Evolutionary conservation across 1,284 basidiomycete genomes (phyloP), one percentile per base, ranked within the genome.

Genomic region (Pseudozyma hubeiensis): DNA sequence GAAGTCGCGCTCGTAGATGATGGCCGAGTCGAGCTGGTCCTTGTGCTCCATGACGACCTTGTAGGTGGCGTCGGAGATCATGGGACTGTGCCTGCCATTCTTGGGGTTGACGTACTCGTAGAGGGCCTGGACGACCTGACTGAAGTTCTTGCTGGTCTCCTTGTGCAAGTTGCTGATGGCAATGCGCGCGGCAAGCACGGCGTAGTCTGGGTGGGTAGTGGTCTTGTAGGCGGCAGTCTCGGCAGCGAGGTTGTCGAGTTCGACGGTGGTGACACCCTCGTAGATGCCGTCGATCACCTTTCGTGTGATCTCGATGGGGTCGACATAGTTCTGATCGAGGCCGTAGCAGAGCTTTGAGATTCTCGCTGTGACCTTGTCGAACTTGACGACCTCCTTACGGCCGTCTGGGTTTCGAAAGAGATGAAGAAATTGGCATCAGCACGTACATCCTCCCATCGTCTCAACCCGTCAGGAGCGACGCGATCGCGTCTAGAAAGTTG

Each of bases 91-190:
- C 53, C 73, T 73, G 86, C 64, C 88, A 77, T 96, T 99, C 89
- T 97, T 98, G 57, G 97, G 97, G 86, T 99, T 98, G 71, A 97
- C 93, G 88, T 96, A 98, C 58, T 90, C 88, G 85, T 97, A 94
- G 53, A 99, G 87, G 84, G 97, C 94, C 75, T 90, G 89, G 81
- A 99, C 89, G 72, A 98, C 95, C 76, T 91, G 89, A 14, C 93
- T 94, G 85, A 99, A 99, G 79, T 87, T 92, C 88, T 99, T 99
- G 87, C 94, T 96, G 37, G 97, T 99, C 87, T 99, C 96, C 85
- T 99, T 99, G 89, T 99, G 97, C 19, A 99, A 87, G 86, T 99
- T 99, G 68, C 94, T 97, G 83, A 99, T 96, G 67, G 96, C 96
- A 61, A 99, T 98, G 75, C 97, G 93, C 14, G 97, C 97, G 11